Conservation (phyloP, 305 asterid species). For the Rubia balearica region DNA sequence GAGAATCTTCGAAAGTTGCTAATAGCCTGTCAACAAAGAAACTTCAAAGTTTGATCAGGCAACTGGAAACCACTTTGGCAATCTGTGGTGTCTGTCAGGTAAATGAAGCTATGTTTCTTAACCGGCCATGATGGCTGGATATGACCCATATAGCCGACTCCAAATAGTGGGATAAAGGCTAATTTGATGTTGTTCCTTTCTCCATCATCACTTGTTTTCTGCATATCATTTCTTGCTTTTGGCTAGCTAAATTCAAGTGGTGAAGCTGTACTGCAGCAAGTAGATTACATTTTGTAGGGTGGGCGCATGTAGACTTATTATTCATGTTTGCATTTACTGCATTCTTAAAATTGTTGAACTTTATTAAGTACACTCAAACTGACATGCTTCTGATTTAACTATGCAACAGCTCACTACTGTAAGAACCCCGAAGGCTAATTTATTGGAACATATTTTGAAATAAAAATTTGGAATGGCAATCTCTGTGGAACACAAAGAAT, state of each 20-base stretch:
- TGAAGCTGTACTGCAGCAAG: neutral
- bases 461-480: neutral
- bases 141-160: neutral
- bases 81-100: slow-evolving; percentile 73
- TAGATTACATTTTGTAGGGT: neutral
- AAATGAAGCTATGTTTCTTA: slow-evolving; percentile 23
- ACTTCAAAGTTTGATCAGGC: slow-evolving; percentile 44
- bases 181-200: neutral
- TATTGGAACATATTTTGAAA: neutral
- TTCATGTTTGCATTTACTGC: neutral
- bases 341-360: neutral
- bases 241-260: neutral
- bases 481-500: neutral
- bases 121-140: neutral
- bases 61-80: slow-evolving; percentile 57
- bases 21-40: slow-evolving; percentile 55
- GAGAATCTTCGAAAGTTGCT: slow-evolving; percentile 56
- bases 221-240: neutral
- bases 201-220: neutral
- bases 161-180: too few species aligned
- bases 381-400: neutral
- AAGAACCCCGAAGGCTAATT: neutral
- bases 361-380: neutral
- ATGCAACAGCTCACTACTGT: neutral
- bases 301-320: neutral